A percentile compares a stretch with the other conserved stretches of the same genome.
Evolutionary conservation across 1,139 yeast genomes (phyloP).

Genomic region (Yamadazyma atmosphaerica): DNA sequence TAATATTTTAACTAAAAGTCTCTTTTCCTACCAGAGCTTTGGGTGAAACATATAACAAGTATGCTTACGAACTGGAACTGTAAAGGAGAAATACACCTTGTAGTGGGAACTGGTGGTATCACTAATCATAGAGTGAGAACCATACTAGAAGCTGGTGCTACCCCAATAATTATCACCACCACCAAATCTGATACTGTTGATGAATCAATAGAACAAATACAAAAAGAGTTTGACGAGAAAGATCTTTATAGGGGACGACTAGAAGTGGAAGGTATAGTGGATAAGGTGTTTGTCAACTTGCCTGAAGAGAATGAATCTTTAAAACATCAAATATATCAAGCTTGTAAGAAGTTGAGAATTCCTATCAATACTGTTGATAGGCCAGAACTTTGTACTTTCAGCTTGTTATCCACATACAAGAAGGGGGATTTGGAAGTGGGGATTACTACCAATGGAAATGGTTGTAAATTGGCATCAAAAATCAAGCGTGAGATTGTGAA

Average conservation of each 20-base stretch:
- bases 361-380: constrained; percentile 82
- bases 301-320: constrained; percentile 25
- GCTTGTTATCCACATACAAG: constrained; percentile 67
- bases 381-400: constrained; percentile 72
- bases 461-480: constrained; percentile 82
- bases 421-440: constrained; percentile 83
- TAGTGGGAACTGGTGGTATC: constrained; percentile 55
- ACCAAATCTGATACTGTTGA: constrained; percentile 13
- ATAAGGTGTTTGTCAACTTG: constrained; percentile 68
- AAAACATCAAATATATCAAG: constrained; percentile 41
- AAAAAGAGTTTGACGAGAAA: constrained; percentile 33
- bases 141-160: constrained; percentile 58
- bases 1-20: no score
- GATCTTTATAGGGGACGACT: constrained; percentile 59
- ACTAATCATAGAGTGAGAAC: constrained; percentile 51
- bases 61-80: constrained; percentile 33
- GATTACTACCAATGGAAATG: constrained; percentile 84
- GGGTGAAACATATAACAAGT: no score
- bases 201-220: constrained; percentile 29
- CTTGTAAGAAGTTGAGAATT: constrained; percentile 63
- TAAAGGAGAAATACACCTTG: constrained; percentile 54
- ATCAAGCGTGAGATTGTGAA: constrained; percentile 72
- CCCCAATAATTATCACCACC: constrained; percentile 47
- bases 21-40: no score
- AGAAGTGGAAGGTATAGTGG: constrained; percentile 65